Conservation (phyloP, 768 basidiomycete species). For the Calocera viscosa region DNA sequence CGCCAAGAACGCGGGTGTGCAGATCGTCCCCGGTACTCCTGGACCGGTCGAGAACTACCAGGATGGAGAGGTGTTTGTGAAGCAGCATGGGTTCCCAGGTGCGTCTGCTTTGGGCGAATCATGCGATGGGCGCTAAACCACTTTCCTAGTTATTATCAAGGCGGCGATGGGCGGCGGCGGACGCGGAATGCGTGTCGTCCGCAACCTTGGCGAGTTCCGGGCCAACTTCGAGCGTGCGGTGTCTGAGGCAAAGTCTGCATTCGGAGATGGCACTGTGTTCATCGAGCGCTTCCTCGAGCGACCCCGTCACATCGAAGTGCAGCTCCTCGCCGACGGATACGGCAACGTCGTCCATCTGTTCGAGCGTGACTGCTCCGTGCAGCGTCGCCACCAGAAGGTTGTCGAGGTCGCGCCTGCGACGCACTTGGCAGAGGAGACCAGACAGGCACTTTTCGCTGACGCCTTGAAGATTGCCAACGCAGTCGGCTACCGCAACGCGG, state of each 20-base stretch:
- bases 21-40: conserved; percentile 96
- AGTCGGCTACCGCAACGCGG: conserved; percentile 91
- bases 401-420: conserved; percentile 97
- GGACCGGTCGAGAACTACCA: conserved; percentile 72
- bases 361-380: conserved; percentile 98
- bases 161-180: conserved; percentile 99
- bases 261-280: conserved; percentile 97
- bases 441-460: conserved; percentile 75
- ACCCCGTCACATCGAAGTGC: conserved; percentile 95
- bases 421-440: conserved; percentile 79
- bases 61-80: conserved; percentile 77
- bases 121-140: conserved; percentile 4
- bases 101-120: conserved; percentile 17
- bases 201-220: conserved; percentile 85
- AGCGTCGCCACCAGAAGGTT: conserved; percentile 95
- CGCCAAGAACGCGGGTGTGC: conserved; percentile 81
- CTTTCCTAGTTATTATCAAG: conserved; percentile 80
- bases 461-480: conserved; percentile 91
- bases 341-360: conserved; percentile 98
- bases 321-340: conserved; percentile 76
- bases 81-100: conserved; percentile 93
- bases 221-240: conserved; percentile 82
- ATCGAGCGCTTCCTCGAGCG: conserved; percentile 96
- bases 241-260: conserved; percentile 88
- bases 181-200: conserved; percentile 97